Evolutionary conservation across 78 protist genomes (phyloP).

Genomic region (Dictyostelium firmibasis): DNA sequence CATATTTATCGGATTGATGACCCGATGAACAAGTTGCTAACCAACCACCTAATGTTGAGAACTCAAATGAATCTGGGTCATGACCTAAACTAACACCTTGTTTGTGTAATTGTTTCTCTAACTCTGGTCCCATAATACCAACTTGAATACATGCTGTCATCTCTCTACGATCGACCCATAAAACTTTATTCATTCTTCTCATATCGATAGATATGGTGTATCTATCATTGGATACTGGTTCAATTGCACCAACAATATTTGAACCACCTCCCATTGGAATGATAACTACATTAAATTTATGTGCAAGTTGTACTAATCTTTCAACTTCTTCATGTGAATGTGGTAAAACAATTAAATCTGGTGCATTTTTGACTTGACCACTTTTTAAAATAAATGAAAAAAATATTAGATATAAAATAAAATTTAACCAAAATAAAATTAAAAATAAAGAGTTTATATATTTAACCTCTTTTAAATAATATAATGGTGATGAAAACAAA

Average conservation of each 20-base stretch:
- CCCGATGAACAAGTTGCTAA: conserved; percentile 92
- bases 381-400: neutral
- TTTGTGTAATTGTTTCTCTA: conserved; percentile 76
- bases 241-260: conserved; percentile 83
- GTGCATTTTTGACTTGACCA: conserved; percentile 56
- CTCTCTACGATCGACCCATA: conserved; percentile 88
- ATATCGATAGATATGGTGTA: conserved; percentile 89
- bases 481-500: neutral
- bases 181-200: conserved; percentile 87
- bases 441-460: neutral
- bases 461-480: no score
- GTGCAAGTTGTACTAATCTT: conserved; percentile 78
- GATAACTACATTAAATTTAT: conserved; percentile 79
- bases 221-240: conserved; percentile 81
- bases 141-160: conserved; percentile 90
- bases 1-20: conserved; percentile 89
- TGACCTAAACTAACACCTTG: conserved; percentile 90
- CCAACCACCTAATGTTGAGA: conserved; percentile 95
- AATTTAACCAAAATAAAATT: no score
- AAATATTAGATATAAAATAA: neutral
- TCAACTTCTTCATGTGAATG: conserved; percentile 87
- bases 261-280: conserved; percentile 96
- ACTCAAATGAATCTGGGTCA: conserved; percentile 93
- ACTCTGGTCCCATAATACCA: conserved; percentile 90
- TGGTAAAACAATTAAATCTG: conserved; percentile 89